These are phyloP conservation scores for Talaromyces ruber DNA, from an alignment of 495 filamentous ascomycete genomes.

Conservation along the genomic window DNA sequence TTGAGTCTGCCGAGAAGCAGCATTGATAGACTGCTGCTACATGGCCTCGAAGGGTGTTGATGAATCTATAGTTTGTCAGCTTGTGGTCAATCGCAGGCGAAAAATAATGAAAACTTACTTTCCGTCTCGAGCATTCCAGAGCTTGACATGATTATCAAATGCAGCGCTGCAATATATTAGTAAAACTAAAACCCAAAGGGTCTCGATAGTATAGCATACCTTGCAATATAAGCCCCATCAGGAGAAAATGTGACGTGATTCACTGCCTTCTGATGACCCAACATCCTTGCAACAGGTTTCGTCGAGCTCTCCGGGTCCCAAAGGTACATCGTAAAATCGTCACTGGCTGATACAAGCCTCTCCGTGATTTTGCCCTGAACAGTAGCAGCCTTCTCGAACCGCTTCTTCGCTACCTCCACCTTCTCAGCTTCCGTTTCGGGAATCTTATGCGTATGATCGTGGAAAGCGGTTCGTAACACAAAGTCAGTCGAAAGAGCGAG, in stretches of 20 bases:
- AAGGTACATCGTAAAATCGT: conserved; percentile 95
- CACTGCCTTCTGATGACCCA: conserved; percentile 93
- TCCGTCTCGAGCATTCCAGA: conserved; percentile 69
- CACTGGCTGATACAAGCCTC: conserved; percentile 79
- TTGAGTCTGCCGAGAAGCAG: conserved; percentile 81
- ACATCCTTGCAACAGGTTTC: conserved; percentile 78
- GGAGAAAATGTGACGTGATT: conserved; percentile 94
- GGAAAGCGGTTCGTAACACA: conserved; percentile 77
- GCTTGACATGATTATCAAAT: conserved; percentile 89
- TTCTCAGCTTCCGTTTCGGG: conserved; percentile 64
- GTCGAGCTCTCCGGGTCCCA: conserved; percentile 77
- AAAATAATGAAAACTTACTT: conserved; percentile 33
- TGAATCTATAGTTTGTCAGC: conserved; percentile 42
- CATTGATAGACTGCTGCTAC: conserved; percentile 90
- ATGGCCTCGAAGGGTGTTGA: conserved; percentile 81
- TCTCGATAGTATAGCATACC: background rate
- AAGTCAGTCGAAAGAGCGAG: conserved; percentile 90
- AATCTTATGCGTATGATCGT: conserved; percentile 70
- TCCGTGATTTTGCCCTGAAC: conserved; percentile 72
- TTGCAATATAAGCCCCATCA: conserved; percentile 74
- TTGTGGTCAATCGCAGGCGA: background rate
- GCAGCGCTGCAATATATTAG: conserved; percentile 42
- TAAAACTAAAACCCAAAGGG: background rate
- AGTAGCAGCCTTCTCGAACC: conserved; percentile 84
- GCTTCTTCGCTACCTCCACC: conserved; percentile 63